Evolutionary conservation across 164 flowering plant genomes (phyloP), one percentile per base, ranked within the genome.

Genomic region (Annona cherimola): DNA sequence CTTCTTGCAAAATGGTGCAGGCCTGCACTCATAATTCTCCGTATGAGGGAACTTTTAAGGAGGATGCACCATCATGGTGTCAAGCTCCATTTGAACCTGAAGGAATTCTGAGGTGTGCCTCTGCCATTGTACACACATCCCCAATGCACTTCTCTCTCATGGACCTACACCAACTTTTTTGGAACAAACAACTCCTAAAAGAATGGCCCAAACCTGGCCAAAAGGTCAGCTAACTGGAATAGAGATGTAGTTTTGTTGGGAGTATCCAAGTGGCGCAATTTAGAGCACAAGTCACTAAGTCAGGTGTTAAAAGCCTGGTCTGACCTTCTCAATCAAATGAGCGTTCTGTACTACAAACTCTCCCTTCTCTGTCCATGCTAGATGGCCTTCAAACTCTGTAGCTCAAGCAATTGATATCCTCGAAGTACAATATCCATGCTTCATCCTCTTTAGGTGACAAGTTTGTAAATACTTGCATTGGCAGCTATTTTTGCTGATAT

Each of bases 21-120:
- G 90, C 84, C 78, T 94, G 98, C 81, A 89, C 91, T 44, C 81
- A 78, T 69, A 74, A 73, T 64, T 90, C 97, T 66, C 98, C 96
- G 50, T 80, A 85, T 76, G 89, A 79, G 67, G 98, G 98, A 43
- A 86, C 96, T 66, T 78, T 92, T 14, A 67, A 81, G 65, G 70
- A 73, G 40, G 88, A 79, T 85, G 97, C 97, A 73, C 96, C 98
- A 75, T 77, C 88, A 39, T 91, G 97, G 98, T 94, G 98, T 77
- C 79, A 76, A 74, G 97, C 93, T 11, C 93, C 97, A 57, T 94
- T 94, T 81, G 98, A 94, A 79, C 98, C 97, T 44, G 97, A 94
- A 86, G 98, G 98, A 76, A 78, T 90, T 74, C 44, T 94, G 50
- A 94, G 98, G 97, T 93, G 18, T 67, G 77, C 35, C 14, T 39